Conservation (phyloP, 1,284 basidiomycete genomes). For the Austroboletus novae-zelandiae region DNA sequence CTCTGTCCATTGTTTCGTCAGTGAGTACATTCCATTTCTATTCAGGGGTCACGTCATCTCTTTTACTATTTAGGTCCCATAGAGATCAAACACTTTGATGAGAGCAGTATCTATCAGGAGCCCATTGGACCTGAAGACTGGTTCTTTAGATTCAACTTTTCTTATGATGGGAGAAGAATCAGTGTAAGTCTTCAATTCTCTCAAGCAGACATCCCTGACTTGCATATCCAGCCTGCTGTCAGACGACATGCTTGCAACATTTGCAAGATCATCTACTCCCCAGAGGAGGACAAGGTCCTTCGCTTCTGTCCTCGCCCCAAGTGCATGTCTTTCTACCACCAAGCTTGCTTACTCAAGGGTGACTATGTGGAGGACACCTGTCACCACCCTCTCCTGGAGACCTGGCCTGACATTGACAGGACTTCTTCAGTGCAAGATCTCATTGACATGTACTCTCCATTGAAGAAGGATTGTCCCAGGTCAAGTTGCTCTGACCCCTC, state of each 20-base stretch:
- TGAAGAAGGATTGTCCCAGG: no score
- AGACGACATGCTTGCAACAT: conserved; percentile 33
- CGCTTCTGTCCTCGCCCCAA: conserved; percentile 51
- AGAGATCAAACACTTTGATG: conserved; percentile 33
- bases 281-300: conserved; percentile 36
- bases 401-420: conserved; percentile 13
- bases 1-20: conserved; percentile 38
- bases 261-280: conserved; percentile 42
- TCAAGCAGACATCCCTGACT: background rate
- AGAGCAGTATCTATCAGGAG: conserved; percentile 33
- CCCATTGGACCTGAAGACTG: conserved; percentile 39
- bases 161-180: conserved; percentile 32
- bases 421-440: conserved; percentile 9
- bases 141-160: conserved; percentile 41
- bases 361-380: conserved; percentile 29
- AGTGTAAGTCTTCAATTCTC: conserved; percentile 24
- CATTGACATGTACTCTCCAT: conserved; percentile 2
- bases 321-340: conserved; percentile 45
- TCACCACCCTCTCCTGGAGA: conserved; percentile 6
- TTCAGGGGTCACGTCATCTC: background rate
- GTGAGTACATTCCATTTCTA: conserved; percentile 25
- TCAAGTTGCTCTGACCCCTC: conserved; percentile 14
- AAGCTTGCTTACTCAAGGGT: conserved; percentile 36
- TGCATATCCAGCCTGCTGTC: conserved; percentile 34
- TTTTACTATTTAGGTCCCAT: conserved; percentile 18